These are phyloP conservation scores for Vitis amurensis DNA, from an alignment of 164 flowering plant genomes.

Conservation along the genomic window DNA sequence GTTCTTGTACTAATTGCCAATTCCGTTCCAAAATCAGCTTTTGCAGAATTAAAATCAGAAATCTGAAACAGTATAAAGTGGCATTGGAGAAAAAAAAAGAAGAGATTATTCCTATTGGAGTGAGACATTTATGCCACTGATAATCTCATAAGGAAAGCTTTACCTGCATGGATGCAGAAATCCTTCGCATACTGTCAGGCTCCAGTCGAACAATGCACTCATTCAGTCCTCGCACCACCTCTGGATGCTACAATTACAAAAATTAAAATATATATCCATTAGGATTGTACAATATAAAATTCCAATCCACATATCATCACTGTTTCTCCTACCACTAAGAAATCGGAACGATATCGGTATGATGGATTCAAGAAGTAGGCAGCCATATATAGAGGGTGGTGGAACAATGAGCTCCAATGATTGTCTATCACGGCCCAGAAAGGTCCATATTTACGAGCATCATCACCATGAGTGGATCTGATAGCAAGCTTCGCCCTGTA, in stretches of 20 bases:
- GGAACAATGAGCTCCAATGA: slow-evolving; percentile 57
- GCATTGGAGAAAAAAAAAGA: background rate
- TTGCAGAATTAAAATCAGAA: slow-evolving; percentile 56
- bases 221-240: slow-evolving; percentile 68
- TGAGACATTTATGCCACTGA: background rate
- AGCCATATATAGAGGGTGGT: slow-evolving; percentile 78
- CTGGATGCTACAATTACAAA: slow-evolving; percentile 51
- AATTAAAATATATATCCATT: background rate
- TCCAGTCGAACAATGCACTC: slow-evolving; percentile 73
- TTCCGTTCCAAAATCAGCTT: slow-evolving; percentile 91
- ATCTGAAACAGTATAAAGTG: slow-evolving; percentile 38
- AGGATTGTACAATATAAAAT: no score
- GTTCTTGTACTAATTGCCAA: slow-evolving; percentile 78
- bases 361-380: slow-evolving; percentile 86
- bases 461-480: slow-evolving; percentile 65
- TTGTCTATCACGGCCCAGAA: slow-evolving; percentile 67
- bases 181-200: slow-evolving; percentile 53
- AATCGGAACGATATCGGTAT: slow-evolving; percentile 68
- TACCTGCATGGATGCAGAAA: slow-evolving; percentile 83
- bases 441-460: slow-evolving; percentile 62
- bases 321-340: slow-evolving; percentile 44
- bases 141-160: background rate
- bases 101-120: slow-evolving; percentile 17
- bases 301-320: background rate
- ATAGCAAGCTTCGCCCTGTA: slow-evolving; percentile 66